phyloP scores from a whole-genome alignment of 2,329 filamentous ascomycete genomes.

The Venturia effusa region DNA sequence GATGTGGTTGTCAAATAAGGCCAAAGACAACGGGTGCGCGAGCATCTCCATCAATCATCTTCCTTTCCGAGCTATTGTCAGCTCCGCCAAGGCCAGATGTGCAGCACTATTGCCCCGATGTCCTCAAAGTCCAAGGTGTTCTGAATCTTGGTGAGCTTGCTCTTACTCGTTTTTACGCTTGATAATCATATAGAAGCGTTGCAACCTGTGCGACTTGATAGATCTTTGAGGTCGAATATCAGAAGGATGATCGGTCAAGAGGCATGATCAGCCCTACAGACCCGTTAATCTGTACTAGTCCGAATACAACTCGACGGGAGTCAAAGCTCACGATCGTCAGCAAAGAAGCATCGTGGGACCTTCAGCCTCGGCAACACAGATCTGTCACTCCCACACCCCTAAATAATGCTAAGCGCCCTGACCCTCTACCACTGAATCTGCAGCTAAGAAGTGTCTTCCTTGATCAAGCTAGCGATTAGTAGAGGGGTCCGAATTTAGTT shows the following conservation, averaged over 20 bases:
- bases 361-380: background rate
- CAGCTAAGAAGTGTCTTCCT: background rate
- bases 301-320: background rate
- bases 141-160: background rate
- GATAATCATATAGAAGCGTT: background rate
- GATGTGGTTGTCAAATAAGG: background rate
- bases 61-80: background rate
- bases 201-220: background rate
- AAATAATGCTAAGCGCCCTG: background rate
- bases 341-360: background rate
- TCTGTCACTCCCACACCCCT: no score
- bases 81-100: background rate
- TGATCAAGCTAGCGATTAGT: background rate
- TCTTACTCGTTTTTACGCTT: background rate
- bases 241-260: background rate
- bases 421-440: background rate
- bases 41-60: background rate
- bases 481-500: background rate
- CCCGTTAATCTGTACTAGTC: background rate
- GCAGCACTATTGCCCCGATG: background rate
- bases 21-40: background rate
- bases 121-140: background rate
- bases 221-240: background rate
- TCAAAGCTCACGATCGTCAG: no score
- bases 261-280: background rate